These are phyloP conservation scores for Penicillium sp. DNA, from an alignment of 2,329 filamentous ascomycete species.

Conservation along the genomic window DNA sequence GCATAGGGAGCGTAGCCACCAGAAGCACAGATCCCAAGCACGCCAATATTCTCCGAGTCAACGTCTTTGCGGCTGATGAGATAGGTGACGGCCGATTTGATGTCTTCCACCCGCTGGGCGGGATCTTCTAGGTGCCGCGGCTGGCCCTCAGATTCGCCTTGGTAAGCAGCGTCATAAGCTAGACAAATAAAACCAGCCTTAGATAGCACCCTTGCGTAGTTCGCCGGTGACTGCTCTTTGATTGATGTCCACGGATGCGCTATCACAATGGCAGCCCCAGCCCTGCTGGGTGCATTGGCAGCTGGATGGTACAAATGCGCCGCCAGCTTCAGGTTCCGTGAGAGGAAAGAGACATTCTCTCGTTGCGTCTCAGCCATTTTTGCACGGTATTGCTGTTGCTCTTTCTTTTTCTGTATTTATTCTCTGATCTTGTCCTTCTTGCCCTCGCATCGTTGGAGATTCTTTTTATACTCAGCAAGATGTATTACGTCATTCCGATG, in stretches of 20 bases:
- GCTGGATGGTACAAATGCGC: not conserved
- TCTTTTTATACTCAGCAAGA: too few relatives aligned
- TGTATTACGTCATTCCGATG: too few relatives aligned
- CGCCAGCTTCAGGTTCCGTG: not conserved
- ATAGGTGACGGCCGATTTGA: conserved; percentile 33
- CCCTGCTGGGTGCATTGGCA: conserved; percentile 11
- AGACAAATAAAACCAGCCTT: conserved; percentile 31
- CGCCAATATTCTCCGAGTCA: conserved; percentile 33
- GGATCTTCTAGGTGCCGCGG: conserved; percentile 39
- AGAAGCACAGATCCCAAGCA: conserved; percentile 38
- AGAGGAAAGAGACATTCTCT: not conserved
- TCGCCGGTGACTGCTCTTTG: conserved; percentile 37
- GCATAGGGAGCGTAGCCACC: conserved; percentile 34
- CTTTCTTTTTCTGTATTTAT: not conserved
- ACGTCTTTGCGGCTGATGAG: conserved; percentile 21
- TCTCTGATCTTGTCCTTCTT: too few relatives aligned
- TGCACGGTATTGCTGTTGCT: too few relatives aligned
- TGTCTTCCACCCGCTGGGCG: conserved; percentile 33
- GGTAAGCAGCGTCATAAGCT: conserved; percentile 37
- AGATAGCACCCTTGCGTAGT: conserved; percentile 30
- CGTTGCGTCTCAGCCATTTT: not conserved
- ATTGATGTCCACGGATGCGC: conserved; percentile 29
- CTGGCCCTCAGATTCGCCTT: conserved; percentile 34
- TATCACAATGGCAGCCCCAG: conserved; percentile 24
- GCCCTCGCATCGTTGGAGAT: too few relatives aligned